phyloP scores from a whole-genome alignment of 768 basidiomycete species.

The Rhodotorula diobovata region DNA sequence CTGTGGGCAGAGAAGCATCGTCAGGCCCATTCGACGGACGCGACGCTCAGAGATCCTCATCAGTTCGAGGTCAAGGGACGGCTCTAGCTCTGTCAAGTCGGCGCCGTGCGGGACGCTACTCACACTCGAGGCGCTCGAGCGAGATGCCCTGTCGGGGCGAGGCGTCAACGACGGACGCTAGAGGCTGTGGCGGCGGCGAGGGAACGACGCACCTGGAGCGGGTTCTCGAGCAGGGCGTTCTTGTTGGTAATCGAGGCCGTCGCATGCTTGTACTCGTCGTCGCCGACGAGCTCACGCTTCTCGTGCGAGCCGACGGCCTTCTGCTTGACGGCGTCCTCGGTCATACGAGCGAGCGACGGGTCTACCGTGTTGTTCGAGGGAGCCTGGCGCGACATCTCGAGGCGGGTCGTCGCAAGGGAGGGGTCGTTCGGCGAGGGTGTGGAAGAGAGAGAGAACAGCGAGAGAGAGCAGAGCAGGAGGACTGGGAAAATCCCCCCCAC shows the following conservation, averaged over 20 bases:
- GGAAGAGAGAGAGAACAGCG: too few relatives aligned
- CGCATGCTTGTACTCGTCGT: not conserved
- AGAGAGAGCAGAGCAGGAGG: too few relatives aligned
- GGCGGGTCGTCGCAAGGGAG: too few relatives aligned
- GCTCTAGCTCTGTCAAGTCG: slow-evolving; percentile 2
- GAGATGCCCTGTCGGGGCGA: slow-evolving; percentile 1
- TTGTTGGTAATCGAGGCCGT: slow-evolving; percentile 8
- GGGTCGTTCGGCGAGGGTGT: too few relatives aligned
- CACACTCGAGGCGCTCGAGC: not conserved
- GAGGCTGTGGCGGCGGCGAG: not conserved
- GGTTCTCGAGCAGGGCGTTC: slow-evolving; percentile 53
- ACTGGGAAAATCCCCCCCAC: too few relatives aligned
- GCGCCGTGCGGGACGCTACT: too few relatives aligned
- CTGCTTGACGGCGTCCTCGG: slow-evolving; percentile 11
- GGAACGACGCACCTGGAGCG: slow-evolving; percentile 47
- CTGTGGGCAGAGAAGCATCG: slow-evolving; percentile 51
- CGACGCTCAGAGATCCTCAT: not conserved
- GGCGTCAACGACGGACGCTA: not conserved
- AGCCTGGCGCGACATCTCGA: slow-evolving; percentile 1
- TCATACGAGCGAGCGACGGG: slow-evolving; percentile 2
- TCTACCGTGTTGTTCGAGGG: slow-evolving; percentile 6
- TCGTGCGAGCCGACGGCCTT: slow-evolving; percentile 13
- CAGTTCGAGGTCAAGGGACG: too few relatives aligned
- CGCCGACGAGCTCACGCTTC: slow-evolving; percentile 31
- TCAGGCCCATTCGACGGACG: not conserved